Evolutionary conservation across 2,329 filamentous ascomycete genomes (phyloP).

Genomic region (Pestalotiopsis sp.): DNA sequence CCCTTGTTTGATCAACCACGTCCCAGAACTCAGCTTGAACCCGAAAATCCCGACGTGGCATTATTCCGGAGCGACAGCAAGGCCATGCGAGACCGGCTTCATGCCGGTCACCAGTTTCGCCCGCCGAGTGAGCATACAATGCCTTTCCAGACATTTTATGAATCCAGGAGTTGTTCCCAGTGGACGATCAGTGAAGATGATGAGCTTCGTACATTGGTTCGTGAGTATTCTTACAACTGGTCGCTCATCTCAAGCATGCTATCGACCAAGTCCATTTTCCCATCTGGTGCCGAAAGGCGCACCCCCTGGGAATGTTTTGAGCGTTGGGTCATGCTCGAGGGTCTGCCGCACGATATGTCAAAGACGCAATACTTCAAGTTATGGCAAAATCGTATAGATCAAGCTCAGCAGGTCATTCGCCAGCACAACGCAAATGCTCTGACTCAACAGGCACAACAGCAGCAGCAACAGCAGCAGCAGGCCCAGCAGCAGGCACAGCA

Average conservation of each 20-base stretch:
- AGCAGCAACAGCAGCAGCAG: constrained; percentile 27
- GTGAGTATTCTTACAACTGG: constrained; percentile 97
- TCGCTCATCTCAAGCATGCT: constrained; percentile 86
- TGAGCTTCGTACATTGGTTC: constrained; percentile 80
- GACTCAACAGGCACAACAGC: constrained; percentile 34
- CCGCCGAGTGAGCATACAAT: constrained; percentile 90
- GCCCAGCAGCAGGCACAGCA: constrained; percentile 31
- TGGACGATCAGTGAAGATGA: constrained; percentile 93
- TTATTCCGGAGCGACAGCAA: constrained; percentile 91
- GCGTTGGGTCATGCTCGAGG: constrained; percentile 90
- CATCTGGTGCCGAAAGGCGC: constrained; percentile 84
- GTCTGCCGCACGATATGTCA: constrained; percentile 87
- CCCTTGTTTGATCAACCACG: constrained; percentile 37
- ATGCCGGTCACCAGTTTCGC: constrained; percentile 89
- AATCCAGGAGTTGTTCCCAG: constrained; percentile 82
- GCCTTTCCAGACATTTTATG: constrained; percentile 89
- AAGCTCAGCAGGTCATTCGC: constrained; percentile 57
- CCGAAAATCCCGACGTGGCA: constrained; percentile 77
- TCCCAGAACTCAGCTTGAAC: constrained; percentile 52
- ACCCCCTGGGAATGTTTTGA: constrained; percentile 99
- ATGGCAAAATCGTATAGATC: constrained; percentile 63
- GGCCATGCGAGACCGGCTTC: constrained; percentile 83
- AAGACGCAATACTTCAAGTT: constrained; percentile 93
- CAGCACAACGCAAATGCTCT: constrained; percentile 55
- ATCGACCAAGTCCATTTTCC: constrained; percentile 72